Evolutionary conservation across 805 yeast species (phyloP).

Genomic region (Candida insectorum): DNA sequence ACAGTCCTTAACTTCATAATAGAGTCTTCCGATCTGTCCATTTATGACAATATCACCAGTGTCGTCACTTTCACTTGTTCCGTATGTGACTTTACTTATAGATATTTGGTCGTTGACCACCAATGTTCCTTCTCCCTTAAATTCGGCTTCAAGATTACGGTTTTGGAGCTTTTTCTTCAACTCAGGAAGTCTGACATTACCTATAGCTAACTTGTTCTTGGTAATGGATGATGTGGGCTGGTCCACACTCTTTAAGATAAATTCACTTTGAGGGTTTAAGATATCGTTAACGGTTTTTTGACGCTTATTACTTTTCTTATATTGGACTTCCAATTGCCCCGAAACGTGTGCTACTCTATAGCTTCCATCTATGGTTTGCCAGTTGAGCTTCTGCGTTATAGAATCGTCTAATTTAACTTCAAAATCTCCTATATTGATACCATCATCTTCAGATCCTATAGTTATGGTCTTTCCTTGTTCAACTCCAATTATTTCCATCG

Average conservation of each 20-base stretch:
- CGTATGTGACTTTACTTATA: constrained; percentile 58
- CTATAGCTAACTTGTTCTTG: constrained; percentile 61
- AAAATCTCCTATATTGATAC: constrained; percentile 34
- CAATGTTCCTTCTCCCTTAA: constrained; percentile 88
- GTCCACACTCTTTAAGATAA: constrained; percentile 25
- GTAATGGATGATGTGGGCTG: constrained; percentile 4
- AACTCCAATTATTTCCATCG: constrained; percentile 29
- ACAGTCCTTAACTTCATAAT: constrained; percentile 71
- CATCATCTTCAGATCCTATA: constrained; percentile 48
- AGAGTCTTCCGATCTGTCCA: constrained; percentile 71
- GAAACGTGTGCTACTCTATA: constrained; percentile 77
- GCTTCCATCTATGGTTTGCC: constrained; percentile 85
- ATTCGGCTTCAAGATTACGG: constrained; percentile 72
- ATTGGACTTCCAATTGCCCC: constrained; percentile 53
- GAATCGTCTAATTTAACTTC: constrained; percentile 69
- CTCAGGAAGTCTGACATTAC: constrained; percentile 83
- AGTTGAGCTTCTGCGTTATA: constrained; percentile 56
- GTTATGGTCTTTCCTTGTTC: constrained; percentile 38
- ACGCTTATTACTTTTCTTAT: constrained; percentile 16
- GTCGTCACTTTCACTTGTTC: constrained; percentile 39
- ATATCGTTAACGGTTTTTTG: constrained; percentile 21
- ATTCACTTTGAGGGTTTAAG: constrained; percentile 28
- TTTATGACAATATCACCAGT: constrained; percentile 86
- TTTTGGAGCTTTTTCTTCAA: constrained; percentile 59
- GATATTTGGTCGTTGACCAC: constrained; percentile 79